Evolutionary conservation across 169 alveolate genomes (phyloP).

Genomic region (Babesia bigemina): DNA sequence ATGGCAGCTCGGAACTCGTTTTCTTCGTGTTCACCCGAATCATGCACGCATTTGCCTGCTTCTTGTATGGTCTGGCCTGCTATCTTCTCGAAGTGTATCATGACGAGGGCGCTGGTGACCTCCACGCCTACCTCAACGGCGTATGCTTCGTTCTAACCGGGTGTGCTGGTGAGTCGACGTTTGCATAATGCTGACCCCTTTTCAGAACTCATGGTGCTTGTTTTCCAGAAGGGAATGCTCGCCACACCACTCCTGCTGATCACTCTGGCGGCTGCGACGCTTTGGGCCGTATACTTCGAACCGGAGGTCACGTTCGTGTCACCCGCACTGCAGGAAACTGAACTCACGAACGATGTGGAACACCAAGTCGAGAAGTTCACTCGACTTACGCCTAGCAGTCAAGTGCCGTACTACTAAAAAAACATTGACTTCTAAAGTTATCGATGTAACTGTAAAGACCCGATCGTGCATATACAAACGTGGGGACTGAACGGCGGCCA

Average conservation of each 20-base stretch:
- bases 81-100: slow-evolving; percentile 89
- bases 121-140: slow-evolving; percentile 90
- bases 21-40: slow-evolving; percentile 87
- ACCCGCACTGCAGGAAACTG: slow-evolving; percentile 91
- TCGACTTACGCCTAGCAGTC: slow-evolving; percentile 76
- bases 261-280: slow-evolving; percentile 85
- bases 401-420: slow-evolving; percentile 52
- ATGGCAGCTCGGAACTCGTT: slow-evolving; percentile 89
- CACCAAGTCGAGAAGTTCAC: slow-evolving; percentile 91
- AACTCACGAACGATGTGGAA: slow-evolving; percentile 90
- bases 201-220: slow-evolving; percentile 63
- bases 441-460: not conserved
- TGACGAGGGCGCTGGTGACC: slow-evolving; percentile 92
- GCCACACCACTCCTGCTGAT: slow-evolving; percentile 75
- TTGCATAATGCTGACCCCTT: not conserved
- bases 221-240: slow-evolving; percentile 44
- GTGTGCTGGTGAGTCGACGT: slow-evolving; percentile 71
- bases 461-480: no score
- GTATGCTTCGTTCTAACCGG: slow-evolving; percentile 83
- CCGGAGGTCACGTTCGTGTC: slow-evolving; percentile 90
- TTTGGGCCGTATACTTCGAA: slow-evolving; percentile 89
- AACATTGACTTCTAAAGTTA: not conserved
- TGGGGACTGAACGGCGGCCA: no score
- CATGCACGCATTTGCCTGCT: slow-evolving; percentile 85
- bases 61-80: slow-evolving; percentile 86